Percentiles rank a stretch among this genome's conserved stretches.
These are phyloP conservation scores for Flaveria robusta DNA, from an alignment of 129 eudicot genomes.

Conservation along the genomic window DNA sequence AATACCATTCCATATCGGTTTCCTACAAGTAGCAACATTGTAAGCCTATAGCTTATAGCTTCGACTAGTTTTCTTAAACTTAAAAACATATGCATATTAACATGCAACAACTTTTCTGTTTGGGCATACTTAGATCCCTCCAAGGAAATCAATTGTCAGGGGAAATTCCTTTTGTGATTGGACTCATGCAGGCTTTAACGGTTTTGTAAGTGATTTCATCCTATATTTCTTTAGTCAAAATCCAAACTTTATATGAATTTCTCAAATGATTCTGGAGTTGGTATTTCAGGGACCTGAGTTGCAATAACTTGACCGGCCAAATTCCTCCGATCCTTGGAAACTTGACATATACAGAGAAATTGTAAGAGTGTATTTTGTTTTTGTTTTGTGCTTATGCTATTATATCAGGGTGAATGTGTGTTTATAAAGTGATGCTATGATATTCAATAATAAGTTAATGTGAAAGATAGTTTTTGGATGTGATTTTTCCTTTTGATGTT, in stretches of 20 bases:
- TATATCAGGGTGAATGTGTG: not conserved
- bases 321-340: conserved; percentile 90
- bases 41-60: conserved; percentile 39
- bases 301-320: conserved; percentile 72
- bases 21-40: conserved; percentile 97
- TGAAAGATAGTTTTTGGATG: not conserved
- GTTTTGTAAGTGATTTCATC: conserved; percentile 66
- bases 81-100: not conserved
- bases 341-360: conserved; percentile 81
- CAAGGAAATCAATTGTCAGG: conserved; percentile 88
- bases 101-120: not conserved
- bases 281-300: conserved; percentile 74
- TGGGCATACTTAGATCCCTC: conserved; percentile 54
- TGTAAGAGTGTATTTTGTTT: conserved; percentile 50
- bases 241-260: not conserved
- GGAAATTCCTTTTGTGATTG: conserved; percentile 86
- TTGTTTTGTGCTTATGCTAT: not conserved
- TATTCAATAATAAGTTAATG: not conserved
- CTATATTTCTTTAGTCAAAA: conserved; percentile 2
- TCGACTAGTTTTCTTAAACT: not conserved
- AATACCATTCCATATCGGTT: conserved; percentile 92
- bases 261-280: not conserved
- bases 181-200: conserved; percentile 98
- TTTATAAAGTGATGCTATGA: not conserved
- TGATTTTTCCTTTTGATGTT: not conserved